phyloP scores from a whole-genome alignment of 2,329 filamentous ascomycete genomes.

The Sporothrix pseudoabietina region DNA sequence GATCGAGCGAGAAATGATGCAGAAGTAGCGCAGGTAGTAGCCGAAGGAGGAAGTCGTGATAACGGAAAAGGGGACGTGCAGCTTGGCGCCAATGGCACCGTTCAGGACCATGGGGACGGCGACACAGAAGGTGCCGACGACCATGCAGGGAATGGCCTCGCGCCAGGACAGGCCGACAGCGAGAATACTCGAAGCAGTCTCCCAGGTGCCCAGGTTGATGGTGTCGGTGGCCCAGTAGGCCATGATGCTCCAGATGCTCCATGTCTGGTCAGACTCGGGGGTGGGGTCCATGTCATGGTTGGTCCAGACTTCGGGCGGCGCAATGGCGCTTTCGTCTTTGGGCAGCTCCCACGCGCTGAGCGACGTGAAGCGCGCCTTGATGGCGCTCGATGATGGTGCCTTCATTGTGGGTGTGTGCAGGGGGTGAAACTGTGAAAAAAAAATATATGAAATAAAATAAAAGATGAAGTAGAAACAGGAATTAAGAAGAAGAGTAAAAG shows the following conservation, averaged over 20 bases:
- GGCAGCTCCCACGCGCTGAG: slow-evolving; percentile 39
- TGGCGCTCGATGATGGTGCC: slow-evolving; percentile 5
- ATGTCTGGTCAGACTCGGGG: slow-evolving; percentile 44
- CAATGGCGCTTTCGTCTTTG: slow-evolving; percentile 41
- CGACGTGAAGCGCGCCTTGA: slow-evolving; percentile 33
- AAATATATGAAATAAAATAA: neutral
- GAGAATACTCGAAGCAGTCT: slow-evolving; percentile 36
- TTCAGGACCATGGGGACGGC: slow-evolving; percentile 56
- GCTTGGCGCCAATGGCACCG: slow-evolving; percentile 49
- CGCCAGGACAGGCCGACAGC: slow-evolving; percentile 38
- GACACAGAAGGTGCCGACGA: slow-evolving; percentile 63
- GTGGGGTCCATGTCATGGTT: slow-evolving; percentile 44
- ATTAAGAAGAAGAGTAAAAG: neutral
- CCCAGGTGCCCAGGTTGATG: slow-evolving; percentile 39
- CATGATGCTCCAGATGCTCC: slow-evolving; percentile 38
- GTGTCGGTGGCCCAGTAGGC: slow-evolving; percentile 39
- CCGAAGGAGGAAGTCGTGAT: slow-evolving; percentile 50
- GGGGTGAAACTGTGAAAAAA: too few species aligned
- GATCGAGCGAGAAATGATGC: slow-evolving; percentile 45
- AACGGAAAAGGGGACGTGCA: slow-evolving; percentile 54
- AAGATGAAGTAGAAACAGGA: neutral
- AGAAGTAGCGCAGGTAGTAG: slow-evolving; percentile 50
- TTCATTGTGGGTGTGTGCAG: slow-evolving; percentile 31
- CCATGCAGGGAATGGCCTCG: slow-evolving; percentile 54
- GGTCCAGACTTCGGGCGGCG: slow-evolving; percentile 41